Percentiles rank a stretch among this genome's conserved stretches.
These are phyloP conservation scores for Boehmeria nivea DNA, from an alignment of 306 rosid genomes.

Conservation along the genomic window DNA sequence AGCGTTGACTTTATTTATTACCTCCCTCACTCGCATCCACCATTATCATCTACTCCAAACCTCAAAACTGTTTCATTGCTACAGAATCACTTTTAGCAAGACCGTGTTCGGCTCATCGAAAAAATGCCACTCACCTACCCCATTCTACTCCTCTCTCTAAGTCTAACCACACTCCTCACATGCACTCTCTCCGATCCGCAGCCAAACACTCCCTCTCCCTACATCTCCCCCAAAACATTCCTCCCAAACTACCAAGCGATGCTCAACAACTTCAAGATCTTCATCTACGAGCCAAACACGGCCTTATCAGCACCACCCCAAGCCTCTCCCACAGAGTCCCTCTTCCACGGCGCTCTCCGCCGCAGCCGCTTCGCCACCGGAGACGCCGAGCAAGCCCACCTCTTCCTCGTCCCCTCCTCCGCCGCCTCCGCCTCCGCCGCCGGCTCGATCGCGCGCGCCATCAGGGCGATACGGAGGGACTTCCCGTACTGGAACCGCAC, in stretches of 20 bases:
- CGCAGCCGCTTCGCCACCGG: conserved; percentile 39
- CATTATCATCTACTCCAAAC: too few relatives aligned
- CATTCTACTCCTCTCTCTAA: too few relatives aligned
- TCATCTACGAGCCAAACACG: conserved; percentile 37
- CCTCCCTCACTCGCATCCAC: too few relatives aligned
- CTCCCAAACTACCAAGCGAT: conserved; percentile 43
- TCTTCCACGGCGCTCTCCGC: conserved; percentile 46
- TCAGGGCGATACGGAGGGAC: conserved; percentile 27
- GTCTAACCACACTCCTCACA: conserved; percentile 15
- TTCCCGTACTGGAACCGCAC: conserved; percentile 70
- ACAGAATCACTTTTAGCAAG: too few relatives aligned
- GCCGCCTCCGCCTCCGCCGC: conserved; percentile 29
- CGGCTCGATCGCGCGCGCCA: conserved; percentile 28
- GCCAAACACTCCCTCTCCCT: conserved; percentile 28
- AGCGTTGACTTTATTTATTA: too few relatives aligned
- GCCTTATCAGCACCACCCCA: conserved; percentile 23
- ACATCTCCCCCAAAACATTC: conserved; percentile 44
- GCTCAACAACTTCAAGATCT: conserved; percentile 45
- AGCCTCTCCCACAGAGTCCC: conserved; percentile 24
- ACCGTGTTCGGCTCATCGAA: too few relatives aligned
- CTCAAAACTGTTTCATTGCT: too few relatives aligned
- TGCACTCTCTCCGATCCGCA: conserved; percentile 15
- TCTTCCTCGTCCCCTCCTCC: conserved; percentile 60
- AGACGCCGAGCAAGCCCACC: conserved; percentile 46
- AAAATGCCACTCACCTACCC: too few relatives aligned